Base-by-base conservation (phyloP, 2,329 filamentous ascomycete genomes). In the Colletotrichum sublineola region DNA sequence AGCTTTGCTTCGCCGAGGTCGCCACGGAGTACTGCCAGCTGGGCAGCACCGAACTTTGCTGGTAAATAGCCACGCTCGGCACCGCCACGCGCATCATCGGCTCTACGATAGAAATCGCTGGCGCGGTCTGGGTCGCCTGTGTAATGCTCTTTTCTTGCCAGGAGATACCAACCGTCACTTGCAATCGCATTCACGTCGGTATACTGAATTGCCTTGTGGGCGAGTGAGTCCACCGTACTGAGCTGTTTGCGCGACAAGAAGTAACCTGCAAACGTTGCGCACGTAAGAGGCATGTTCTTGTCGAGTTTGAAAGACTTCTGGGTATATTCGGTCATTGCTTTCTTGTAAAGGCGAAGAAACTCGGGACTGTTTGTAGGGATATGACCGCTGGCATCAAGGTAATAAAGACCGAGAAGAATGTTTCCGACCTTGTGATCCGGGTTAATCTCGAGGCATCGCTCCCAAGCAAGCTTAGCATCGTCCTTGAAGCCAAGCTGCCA, bases 401-500 rank as follows among this genome's bases (percentile, higher is more conserved):
- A 94, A 83, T 95, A 97, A 29, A 97, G 87, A 24, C 94, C 96
- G 11, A 99, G 89, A 11, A 99, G 87, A 62, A 97, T 94, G 77
- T 97, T 95, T 63, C 95, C 95, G 73, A 95, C 90, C 83, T 97
- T 98, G 31, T 95, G 97, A 33, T 95, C 89, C 0, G 94, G 91
- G 77, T 88, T 90, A 79, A 98, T 88, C 79, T 97, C 94, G 38
- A 98, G 84, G 15, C 93, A 91, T 74, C 96, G 89, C 79, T 97
- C 93, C 96, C 96, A 99, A 15, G 96, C 96, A 60, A 87, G 85
- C 79, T 94, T 96, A 9, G 97, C 96, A 77, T 97, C 94, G 44
- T 97, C 94, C 81, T 97, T 98, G 85, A 94, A 95, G 14, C 95
- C 95, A 38, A 99, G 87, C 81, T 97, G 94, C 96, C 97, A 99